A percentile compares a stretch with the other conserved stretches of the same genome.
phyloP scores from a whole-genome alignment of 768 basidiomycete species.

The Tricholoma furcatifolium region DNA sequence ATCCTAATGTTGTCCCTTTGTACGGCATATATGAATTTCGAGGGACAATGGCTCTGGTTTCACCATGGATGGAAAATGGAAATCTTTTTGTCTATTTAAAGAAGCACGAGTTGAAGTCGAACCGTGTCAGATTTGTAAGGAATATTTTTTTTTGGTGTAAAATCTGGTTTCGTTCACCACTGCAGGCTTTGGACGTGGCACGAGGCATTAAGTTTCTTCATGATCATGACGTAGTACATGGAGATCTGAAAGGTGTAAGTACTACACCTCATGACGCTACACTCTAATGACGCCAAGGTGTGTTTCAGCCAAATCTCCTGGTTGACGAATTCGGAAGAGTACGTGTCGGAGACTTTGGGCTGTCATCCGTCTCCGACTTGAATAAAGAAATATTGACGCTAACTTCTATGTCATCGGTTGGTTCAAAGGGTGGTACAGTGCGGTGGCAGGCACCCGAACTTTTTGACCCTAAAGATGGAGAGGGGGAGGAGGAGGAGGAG shows the following conservation, averaged over 20 bases:
- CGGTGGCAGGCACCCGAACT: conserved; percentile 5
- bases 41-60: neutral
- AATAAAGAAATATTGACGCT: conserved; percentile 8
- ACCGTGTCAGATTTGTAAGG: conserved; percentile 4
- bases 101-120: neutral
- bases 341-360: neutral
- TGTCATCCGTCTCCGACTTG: conserved; percentile 3
- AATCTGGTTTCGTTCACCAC: neutral
- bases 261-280: neutral
- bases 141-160: neutral
- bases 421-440: neutral
- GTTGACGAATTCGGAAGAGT: neutral
- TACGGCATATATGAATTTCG: conserved; percentile 3
- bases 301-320: conserved; percentile 4
- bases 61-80: no score
- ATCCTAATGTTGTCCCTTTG: conserved; percentile 8
- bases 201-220: conserved; percentile 4
- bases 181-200: conserved; percentile 4
- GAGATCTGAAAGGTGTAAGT: conserved; percentile 7
- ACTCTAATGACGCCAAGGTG: neutral
- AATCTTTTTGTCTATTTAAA: conserved; percentile 1
- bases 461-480: neutral
- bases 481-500: no score
- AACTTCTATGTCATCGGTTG: neutral
- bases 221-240: conserved; percentile 7